Conservation (phyloP, 2,329 filamentous ascomycete genomes). For the Aureobasidium sp. region DNA sequence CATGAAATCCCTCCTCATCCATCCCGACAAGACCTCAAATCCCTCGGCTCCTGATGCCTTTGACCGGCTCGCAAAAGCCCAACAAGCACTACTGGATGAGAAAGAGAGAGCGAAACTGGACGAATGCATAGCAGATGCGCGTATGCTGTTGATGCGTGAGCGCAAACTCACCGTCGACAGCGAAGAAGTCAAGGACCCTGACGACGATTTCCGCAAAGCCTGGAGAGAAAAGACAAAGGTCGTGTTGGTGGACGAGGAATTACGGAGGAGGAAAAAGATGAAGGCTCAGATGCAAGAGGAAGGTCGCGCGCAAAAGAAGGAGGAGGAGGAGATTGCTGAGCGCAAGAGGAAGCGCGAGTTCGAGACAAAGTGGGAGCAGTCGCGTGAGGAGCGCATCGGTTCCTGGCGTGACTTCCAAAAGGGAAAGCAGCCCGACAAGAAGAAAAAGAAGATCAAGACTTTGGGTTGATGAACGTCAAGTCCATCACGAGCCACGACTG, state of each 20-base stretch:
- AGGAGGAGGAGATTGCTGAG: slow-evolving; percentile 73
- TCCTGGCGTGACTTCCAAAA: slow-evolving; percentile 94
- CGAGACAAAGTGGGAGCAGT: slow-evolving; percentile 92
- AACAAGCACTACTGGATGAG: slow-evolving; percentile 86
- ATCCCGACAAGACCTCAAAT: slow-evolving; percentile 96
- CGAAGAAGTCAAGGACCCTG: slow-evolving; percentile 65
- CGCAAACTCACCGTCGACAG: slow-evolving; percentile 88
- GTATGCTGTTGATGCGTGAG: slow-evolving; percentile 89
- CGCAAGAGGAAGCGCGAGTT: slow-evolving; percentile 64
- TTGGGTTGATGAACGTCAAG: slow-evolving; percentile 34
- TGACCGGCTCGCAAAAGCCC: slow-evolving; percentile 91
- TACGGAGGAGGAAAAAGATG: slow-evolving; percentile 72
- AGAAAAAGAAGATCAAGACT: slow-evolving; percentile 46
- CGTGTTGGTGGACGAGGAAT: slow-evolving; percentile 89
- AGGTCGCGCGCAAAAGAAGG: slow-evolving; percentile 76
- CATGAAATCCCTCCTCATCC: slow-evolving; percentile 97
- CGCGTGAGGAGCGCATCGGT: slow-evolving; percentile 80
- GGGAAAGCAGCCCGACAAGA: slow-evolving; percentile 34
- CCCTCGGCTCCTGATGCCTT: slow-evolving; percentile 88
- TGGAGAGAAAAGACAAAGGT: slow-evolving; percentile 88
- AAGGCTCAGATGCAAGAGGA: slow-evolving; percentile 97
- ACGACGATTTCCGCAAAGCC: slow-evolving; percentile 70
- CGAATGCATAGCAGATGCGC: slow-evolving; percentile 91
- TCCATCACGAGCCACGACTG: background rate
- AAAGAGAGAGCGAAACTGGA: slow-evolving; percentile 81